A percentile compares a stretch with the other conserved stretches of the same genome.
Evolutionary conservation across 177 flowering plant genomes (phyloP).

Genomic region (Vitis hybrid): DNA sequence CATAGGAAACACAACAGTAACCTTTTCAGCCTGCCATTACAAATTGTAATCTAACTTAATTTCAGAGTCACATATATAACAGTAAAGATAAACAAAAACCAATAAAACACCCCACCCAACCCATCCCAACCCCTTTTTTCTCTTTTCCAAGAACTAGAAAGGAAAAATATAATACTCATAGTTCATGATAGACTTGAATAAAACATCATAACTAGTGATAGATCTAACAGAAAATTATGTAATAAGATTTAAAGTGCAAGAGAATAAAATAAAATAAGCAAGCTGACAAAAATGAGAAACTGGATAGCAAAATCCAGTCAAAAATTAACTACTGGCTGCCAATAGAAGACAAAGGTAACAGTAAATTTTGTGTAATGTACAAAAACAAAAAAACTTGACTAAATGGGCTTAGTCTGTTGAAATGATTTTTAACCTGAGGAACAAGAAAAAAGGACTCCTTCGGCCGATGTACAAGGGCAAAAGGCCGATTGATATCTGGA

Average conservation of each 20-base stretch:
- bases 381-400: neutral
- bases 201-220: no score
- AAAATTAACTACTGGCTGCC: no score
- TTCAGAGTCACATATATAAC: neutral
- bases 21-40: conserved; percentile 77
- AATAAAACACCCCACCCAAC: neutral
- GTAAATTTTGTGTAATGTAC: neutral
- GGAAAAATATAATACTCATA: neutral
- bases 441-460: conserved; percentile 83
- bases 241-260: no score
- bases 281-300: neutral
- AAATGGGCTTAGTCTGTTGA: neutral
- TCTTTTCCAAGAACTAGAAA: neutral
- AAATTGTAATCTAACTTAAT: neutral
- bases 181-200: neutral
- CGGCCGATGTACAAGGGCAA: conserved; percentile 93
- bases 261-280: no score
- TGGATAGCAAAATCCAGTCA: neutral
- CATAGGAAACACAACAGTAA: conserved; percentile 89
- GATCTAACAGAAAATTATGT: no score
- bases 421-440: conserved; percentile 62
- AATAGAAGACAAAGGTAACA: no score
- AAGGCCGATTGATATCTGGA: conserved; percentile 56
- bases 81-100: neutral
- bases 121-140: neutral